Conservation (phyloP, 2,329 filamentous ascomycete genomes). For the Fusarium sacchari region DNA sequence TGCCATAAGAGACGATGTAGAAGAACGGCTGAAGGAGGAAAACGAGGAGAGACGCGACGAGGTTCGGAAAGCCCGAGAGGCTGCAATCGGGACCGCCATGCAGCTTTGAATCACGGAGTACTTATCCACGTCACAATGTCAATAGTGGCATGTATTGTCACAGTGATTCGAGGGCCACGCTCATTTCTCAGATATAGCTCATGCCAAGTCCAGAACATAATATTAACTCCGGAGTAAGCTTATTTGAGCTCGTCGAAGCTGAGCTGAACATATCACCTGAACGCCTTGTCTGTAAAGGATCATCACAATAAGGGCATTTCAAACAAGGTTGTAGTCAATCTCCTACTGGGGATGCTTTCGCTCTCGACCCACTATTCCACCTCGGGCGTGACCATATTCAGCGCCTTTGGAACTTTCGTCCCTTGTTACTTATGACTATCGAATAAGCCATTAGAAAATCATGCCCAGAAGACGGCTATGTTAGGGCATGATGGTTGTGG, state of each 20-base stretch:
- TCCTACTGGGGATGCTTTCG: background rate
- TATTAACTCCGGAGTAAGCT: background rate
- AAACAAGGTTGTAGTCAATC: background rate
- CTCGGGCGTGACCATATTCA: background rate
- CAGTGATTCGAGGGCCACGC: constrained; percentile 7
- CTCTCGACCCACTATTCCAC: background rate
- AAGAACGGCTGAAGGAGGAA: constrained; percentile 73
- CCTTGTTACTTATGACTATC: background rate
- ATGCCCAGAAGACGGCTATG: background rate
- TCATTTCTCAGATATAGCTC: constrained; percentile 4
- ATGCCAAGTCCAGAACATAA: background rate
- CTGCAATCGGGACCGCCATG: constrained; percentile 66
- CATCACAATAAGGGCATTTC: background rate
- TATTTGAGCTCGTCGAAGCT: background rate
- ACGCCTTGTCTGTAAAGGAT: background rate
- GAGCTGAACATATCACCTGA: background rate
- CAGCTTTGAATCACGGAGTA: constrained; percentile 53
- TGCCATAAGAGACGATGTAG: constrained; percentile 74
- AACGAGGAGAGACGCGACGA: constrained; percentile 67
- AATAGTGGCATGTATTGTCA: background rate
- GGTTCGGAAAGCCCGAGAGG: constrained; percentile 63
- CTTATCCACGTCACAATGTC: background rate
- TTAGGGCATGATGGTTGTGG: background rate
- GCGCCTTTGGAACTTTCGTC: background rate
- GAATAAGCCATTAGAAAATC: background rate